A percentile compares a stretch with the other conserved stretches of the same genome.
Conservation (phyloP, 805 yeast species). For the Maudiozyma turicensis region DNA sequence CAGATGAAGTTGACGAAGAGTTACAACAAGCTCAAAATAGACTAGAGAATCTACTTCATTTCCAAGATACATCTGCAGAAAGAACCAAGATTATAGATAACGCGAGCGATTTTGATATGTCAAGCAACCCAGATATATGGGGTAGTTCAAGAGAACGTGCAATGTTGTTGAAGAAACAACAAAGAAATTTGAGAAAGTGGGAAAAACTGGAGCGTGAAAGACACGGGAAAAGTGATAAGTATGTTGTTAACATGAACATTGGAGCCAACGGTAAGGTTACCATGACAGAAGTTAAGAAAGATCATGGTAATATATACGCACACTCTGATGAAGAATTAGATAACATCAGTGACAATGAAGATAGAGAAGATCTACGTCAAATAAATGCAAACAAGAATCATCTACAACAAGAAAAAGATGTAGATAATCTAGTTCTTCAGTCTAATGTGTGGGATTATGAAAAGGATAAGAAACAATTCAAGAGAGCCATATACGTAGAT, state of each 20-base stretch:
- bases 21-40: slow-evolving; percentile 61
- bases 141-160: slow-evolving; percentile 79
- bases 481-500: slow-evolving; percentile 38
- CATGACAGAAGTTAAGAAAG: slow-evolving; percentile 39
- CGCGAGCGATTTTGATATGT: slow-evolving; percentile 64
- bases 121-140: slow-evolving; percentile 61
- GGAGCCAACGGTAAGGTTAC: slow-evolving; percentile 68
- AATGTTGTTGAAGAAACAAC: slow-evolving; percentile 76
- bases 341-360: slow-evolving; percentile 32
- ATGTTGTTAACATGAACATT: slow-evolving; percentile 68
- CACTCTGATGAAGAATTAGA: slow-evolving; percentile 25
- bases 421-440: slow-evolving; percentile 18
- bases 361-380: slow-evolving; percentile 23
- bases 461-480: slow-evolving; percentile 45
- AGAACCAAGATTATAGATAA: slow-evolving; percentile 88
- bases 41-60: slow-evolving; percentile 62
- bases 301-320: slow-evolving; percentile 16
- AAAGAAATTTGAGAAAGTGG: slow-evolving; percentile 55
- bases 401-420: slow-evolving; percentile 11
- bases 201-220: slow-evolving; percentile 50
- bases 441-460: slow-evolving; percentile 51
- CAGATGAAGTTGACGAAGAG: slow-evolving; percentile 44
- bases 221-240: slow-evolving; percentile 59
- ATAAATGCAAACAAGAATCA: slow-evolving; percentile 21
- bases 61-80: slow-evolving; percentile 80